Conservation (phyloP, 1,139 yeast genomes). For the Spencermartinsiella ligniputridi region DNA sequence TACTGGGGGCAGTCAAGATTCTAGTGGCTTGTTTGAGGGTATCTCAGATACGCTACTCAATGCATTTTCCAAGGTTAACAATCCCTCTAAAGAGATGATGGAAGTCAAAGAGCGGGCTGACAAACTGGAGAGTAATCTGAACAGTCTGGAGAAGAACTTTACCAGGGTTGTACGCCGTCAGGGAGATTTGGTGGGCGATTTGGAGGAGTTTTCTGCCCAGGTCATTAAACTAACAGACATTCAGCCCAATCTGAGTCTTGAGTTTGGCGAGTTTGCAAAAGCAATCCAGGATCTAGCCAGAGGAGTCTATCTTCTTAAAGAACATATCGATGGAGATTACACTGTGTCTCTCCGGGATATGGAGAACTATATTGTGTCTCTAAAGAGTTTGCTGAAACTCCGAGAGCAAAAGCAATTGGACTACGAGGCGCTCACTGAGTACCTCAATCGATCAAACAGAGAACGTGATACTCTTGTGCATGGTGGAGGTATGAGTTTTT, state of each 20-base stretch:
- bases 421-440: constrained; percentile 78
- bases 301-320: constrained; percentile 46
- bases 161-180: constrained; percentile 69
- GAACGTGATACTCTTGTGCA: constrained; percentile 62
- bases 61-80: constrained; percentile 76
- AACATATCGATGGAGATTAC: constrained; percentile 74
- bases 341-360: constrained; percentile 79
- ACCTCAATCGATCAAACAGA: constrained; percentile 60
- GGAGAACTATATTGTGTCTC: constrained; percentile 75
- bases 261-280: constrained; percentile 50
- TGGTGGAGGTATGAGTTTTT: constrained; percentile 48
- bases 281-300: constrained; percentile 49
- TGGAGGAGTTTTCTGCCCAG: constrained; percentile 65
- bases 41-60: constrained; percentile 86
- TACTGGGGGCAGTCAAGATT: constrained; percentile 12
- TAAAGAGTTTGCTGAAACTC: constrained; percentile 70
- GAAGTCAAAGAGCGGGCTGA: constrained; percentile 81
- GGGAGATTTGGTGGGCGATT: constrained; percentile 67
- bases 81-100: constrained; percentile 72
- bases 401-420: constrained; percentile 92
- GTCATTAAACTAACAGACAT: constrained; percentile 63
- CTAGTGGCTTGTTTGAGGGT: constrained; percentile 48
- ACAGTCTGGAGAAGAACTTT: constrained; percentile 74
- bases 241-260: constrained; percentile 43
- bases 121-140: constrained; percentile 76